phyloP scores from a whole-genome alignment of 768 basidiomycete genomes.

The Trametes maxima region DNA sequence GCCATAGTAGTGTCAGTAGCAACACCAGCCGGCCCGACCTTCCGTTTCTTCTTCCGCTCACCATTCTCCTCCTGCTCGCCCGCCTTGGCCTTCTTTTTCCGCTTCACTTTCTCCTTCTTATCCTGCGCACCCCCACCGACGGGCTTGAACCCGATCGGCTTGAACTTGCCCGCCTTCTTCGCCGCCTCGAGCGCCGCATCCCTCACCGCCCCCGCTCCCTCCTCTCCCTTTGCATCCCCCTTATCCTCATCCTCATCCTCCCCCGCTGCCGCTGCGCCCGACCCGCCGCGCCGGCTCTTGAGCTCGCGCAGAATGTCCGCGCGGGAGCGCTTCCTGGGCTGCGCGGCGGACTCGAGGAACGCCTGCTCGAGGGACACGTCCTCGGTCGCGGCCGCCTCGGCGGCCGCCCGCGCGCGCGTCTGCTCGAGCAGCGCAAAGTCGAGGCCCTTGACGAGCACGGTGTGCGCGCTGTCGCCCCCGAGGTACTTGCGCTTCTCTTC shows the following conservation, averaged over 20 bases:
- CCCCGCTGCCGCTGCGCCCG: slow-evolving; percentile 9
- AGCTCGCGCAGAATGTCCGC: slow-evolving; percentile 74
- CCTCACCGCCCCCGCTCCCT: slow-evolving; percentile 25
- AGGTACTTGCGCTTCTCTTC: slow-evolving; percentile 77
- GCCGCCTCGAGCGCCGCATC: slow-evolving; percentile 38
- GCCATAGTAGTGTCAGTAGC: too few species aligned
- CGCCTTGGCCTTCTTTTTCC: slow-evolving; percentile 51
- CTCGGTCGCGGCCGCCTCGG: slow-evolving; percentile 54
- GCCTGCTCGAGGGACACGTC: slow-evolving; percentile 84
- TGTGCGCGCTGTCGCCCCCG: slow-evolving; percentile 84
- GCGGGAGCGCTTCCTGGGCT: slow-evolving; percentile 72
- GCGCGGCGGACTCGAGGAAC: slow-evolving; percentile 51
- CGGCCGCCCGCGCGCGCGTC: slow-evolving; percentile 65
- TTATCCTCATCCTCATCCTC: slow-evolving; percentile 6
- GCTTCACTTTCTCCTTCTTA: slow-evolving; percentile 49
- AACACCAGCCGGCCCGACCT: slow-evolving; percentile 25
- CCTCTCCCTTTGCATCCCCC: slow-evolving; percentile 14
- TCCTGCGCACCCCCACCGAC: slow-evolving; percentile 41
- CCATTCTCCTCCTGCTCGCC: slow-evolving; percentile 32
- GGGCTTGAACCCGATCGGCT: slow-evolving; percentile 66
- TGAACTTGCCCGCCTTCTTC: slow-evolving; percentile 49
- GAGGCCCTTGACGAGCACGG: slow-evolving; percentile 87
- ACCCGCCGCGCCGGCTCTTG: slow-evolving; percentile 56
- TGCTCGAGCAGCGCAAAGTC: slow-evolving; percentile 87
- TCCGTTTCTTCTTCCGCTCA: slow-evolving; percentile 63